Conservation (phyloP, 805 yeast species). For the Millerozyma acaciae region DNA sequence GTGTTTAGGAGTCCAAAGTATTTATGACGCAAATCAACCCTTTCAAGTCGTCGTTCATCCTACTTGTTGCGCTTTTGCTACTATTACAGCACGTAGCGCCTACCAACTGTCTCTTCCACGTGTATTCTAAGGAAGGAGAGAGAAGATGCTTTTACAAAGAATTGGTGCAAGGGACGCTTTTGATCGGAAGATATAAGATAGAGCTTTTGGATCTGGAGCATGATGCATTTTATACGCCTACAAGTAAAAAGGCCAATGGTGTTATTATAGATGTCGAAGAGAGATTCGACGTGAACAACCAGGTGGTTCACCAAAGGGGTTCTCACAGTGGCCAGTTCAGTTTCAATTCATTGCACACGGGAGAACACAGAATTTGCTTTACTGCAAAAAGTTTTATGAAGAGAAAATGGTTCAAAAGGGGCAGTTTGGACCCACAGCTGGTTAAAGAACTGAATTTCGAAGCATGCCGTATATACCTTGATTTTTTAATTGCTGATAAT, state of each 20-base stretch:
- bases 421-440: constrained; percentile 9
- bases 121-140: constrained; percentile 49
- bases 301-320: constrained; percentile 25
- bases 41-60: no score
- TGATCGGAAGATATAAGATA: constrained; percentile 48
- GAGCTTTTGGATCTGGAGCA: constrained; percentile 40
- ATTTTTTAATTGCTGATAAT: constrained; percentile 21
- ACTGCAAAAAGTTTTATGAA: constrained; percentile 21
- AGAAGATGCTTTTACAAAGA: constrained; percentile 57
- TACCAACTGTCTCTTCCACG: constrained; percentile 32
- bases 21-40: no score
- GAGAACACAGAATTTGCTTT: constrained; percentile 24
- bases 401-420: constrained; percentile 14
- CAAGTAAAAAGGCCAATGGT: constrained; percentile 26
- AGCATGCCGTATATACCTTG: constrained; percentile 16
- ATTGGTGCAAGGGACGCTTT: constrained; percentile 44
- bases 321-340: constrained; percentile 22
- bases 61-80: constrained; percentile 1
- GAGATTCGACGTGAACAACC: constrained; percentile 18
- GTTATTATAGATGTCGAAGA: constrained; percentile 45
- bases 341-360: constrained; percentile 22
- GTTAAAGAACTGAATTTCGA: constrained; percentile 19
- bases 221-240: constrained; percentile 27
- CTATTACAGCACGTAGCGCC: background rate
- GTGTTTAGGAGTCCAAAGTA: no score